A percentile compares a stretch with the other conserved stretches of the same genome.
These are phyloP conservation scores for Cryphonectria japonica DNA, from an alignment of 2,329 filamentous ascomycete species.

Conservation along the genomic window DNA sequence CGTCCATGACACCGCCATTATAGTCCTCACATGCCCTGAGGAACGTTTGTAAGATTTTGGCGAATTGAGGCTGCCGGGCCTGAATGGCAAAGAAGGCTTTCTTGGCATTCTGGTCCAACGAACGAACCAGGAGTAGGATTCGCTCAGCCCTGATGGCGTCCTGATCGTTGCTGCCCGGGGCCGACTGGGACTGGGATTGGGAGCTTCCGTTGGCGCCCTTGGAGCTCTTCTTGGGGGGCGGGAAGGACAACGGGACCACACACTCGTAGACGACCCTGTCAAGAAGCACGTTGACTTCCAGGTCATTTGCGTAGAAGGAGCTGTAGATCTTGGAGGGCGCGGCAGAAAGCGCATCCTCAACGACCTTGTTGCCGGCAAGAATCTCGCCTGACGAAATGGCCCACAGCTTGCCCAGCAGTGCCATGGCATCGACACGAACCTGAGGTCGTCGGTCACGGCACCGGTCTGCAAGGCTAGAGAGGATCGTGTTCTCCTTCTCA, in stretches of 20 bases:
- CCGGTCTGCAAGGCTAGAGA: constrained; percentile 82
- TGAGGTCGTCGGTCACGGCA: constrained; percentile 82
- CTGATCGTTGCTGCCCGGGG: constrained; percentile 59
- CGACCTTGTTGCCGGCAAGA: constrained; percentile 76
- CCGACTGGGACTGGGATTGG: constrained; percentile 34
- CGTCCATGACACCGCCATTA: constrained; percentile 82
- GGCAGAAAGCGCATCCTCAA: constrained; percentile 74
- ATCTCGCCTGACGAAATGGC: constrained; percentile 91
- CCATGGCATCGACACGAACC: constrained; percentile 87
- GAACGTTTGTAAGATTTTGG: constrained; percentile 74
- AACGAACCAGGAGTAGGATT: constrained; percentile 79
- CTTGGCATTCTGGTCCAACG: constrained; percentile 76
- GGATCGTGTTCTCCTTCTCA: constrained; percentile 74
- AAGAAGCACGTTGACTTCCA: constrained; percentile 80
- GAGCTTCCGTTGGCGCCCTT: constrained; percentile 63
- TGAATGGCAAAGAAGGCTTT: constrained; percentile 89
- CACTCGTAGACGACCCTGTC: constrained; percentile 86
- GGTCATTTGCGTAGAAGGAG: constrained; percentile 87
- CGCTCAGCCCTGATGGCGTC: constrained; percentile 83
- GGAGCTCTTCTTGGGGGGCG: constrained; percentile 66
- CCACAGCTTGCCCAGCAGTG: constrained; percentile 84
- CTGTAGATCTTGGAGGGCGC: constrained; percentile 87
- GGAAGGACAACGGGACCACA: constrained; percentile 87
- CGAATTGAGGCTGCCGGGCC: constrained; percentile 73
- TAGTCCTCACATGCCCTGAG: constrained; percentile 84